phyloP scores from a whole-genome alignment of 129 eudicot genomes.

The Tagetes erecta region DNA sequence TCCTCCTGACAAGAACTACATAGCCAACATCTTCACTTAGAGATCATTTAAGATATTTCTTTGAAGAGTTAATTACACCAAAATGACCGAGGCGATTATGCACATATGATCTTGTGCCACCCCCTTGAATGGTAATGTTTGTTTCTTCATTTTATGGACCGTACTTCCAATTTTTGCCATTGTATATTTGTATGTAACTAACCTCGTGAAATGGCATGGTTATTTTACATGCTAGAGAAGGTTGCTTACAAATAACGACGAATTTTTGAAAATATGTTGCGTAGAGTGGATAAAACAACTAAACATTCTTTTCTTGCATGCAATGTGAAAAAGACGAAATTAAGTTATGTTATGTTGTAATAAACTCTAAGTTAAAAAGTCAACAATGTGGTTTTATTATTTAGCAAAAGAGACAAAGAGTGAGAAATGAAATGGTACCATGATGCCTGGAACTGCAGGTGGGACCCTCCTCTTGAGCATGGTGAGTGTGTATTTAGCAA shows the following conservation, averaged over 20 bases:
- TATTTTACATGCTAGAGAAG: background rate
- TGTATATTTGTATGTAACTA: background rate
- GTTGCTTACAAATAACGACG: background rate
- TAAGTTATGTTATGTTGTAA: background rate
- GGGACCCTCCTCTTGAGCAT: conserved; percentile 96
- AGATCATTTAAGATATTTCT: background rate
- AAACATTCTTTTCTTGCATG: background rate
- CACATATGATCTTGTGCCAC: too few species aligned
- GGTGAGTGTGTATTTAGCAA: conserved; percentile 78
- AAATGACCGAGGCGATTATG: background rate
- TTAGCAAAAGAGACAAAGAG: conserved; percentile 10
- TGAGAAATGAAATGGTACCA: conserved; percentile 46
- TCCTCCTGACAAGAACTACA: conserved; percentile 88
- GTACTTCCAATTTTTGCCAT: background rate
- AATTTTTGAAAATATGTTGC: background rate
- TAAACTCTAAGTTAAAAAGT: background rate
- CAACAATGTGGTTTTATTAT: background rate
- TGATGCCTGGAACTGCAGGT: conserved; percentile 93
- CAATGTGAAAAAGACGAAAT: background rate
- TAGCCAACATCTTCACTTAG: conserved; percentile 11
- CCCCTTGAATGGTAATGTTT: background rate
- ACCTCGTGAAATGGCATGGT: background rate
- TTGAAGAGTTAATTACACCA: background rate
- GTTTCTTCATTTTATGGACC: background rate
- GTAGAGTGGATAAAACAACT: background rate